Conservation (phyloP, 2,329 filamentous ascomycete genomes). For the Pestalotiopsis sp. region DNA sequence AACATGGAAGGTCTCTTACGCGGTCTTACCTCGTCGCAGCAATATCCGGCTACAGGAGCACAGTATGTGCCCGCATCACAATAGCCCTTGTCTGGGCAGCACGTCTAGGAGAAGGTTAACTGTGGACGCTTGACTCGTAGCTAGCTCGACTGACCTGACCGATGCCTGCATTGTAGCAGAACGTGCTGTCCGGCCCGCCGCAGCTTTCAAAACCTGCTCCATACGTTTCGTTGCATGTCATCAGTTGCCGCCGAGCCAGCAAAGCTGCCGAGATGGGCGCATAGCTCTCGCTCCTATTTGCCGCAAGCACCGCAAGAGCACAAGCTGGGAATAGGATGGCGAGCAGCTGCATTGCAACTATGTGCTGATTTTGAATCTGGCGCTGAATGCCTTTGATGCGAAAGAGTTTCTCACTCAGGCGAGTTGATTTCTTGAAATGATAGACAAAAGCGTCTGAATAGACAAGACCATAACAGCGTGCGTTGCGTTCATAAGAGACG, state of each 20-base stretch:
- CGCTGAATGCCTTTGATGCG: neutral
- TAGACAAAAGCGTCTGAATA: neutral
- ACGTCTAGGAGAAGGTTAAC: slow-evolving; percentile 29
- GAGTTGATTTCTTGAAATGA: neutral
- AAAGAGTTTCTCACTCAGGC: neutral
- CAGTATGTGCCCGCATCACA: slow-evolving; percentile 38
- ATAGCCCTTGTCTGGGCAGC: slow-evolving; percentile 38
- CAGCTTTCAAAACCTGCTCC: slow-evolving; percentile 33
- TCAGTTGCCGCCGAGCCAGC: slow-evolving; percentile 23
- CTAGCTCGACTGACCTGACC: slow-evolving; percentile 32
- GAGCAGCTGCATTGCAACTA: slow-evolving; percentile 21
- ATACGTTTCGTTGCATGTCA: slow-evolving; percentile 37
- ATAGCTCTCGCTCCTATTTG: slow-evolving; percentile 20
- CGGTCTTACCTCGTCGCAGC: slow-evolving; percentile 37
- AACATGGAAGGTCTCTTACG: neutral
- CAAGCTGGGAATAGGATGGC: slow-evolving; percentile 21
- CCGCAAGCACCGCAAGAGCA: slow-evolving; percentile 19
- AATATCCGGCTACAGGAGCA: slow-evolving; percentile 39
- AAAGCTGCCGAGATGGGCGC: slow-evolving; percentile 17
- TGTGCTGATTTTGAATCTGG: neutral
- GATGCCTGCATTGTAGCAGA: slow-evolving; percentile 36
- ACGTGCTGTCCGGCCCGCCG: slow-evolving; percentile 30
- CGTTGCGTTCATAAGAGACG: neutral
- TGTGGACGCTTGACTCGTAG: no score
- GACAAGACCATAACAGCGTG: neutral